Percentiles rank a stretch among this genome's conserved stretches.
Conservation (phyloP, 2,329 filamentous ascomycete species). For the Myriosclerotinia duriaeana region DNA sequence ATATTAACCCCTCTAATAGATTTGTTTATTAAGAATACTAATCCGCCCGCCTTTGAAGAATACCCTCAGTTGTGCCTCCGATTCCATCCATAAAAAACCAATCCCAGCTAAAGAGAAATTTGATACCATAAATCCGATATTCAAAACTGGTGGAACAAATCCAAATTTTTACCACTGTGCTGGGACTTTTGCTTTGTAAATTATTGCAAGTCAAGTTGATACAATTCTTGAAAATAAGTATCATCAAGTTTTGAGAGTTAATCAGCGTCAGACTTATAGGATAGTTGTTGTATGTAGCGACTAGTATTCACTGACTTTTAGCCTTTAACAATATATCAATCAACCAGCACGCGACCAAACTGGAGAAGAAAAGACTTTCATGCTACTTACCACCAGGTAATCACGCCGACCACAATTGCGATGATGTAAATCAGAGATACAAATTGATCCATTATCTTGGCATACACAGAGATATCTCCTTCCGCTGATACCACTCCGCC, state of each 20-base stretch:
- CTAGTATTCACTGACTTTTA: slow-evolving; percentile 3
- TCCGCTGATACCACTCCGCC: neutral
- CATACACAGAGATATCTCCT: neutral
- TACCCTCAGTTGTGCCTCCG: too few species aligned
- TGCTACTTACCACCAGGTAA: slow-evolving; percentile 10
- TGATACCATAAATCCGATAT: too few species aligned
- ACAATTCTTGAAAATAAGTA: neutral
- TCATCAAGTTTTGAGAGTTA: too few species aligned
- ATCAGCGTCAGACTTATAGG: too few species aligned
- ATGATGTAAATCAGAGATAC: neutral
- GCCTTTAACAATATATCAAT: neutral
- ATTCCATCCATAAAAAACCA: too few species aligned
- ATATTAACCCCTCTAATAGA: neutral
- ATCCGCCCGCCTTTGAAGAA: too few species aligned
- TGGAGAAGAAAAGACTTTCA: neutral
- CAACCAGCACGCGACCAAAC: neutral
- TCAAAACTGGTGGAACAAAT: too few species aligned
- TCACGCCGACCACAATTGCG: neutral
- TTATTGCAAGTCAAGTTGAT: too few species aligned
- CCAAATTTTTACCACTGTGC: too few species aligned
- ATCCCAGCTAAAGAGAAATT: too few species aligned
- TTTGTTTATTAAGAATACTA: neutral
- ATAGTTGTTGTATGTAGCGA: too few species aligned
- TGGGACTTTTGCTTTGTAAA: too few species aligned
- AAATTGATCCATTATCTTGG: neutral